phyloP scores from a whole-genome alignment of 129 eudicot species.

The Rutidosis leptorrhynchoides region DNA sequence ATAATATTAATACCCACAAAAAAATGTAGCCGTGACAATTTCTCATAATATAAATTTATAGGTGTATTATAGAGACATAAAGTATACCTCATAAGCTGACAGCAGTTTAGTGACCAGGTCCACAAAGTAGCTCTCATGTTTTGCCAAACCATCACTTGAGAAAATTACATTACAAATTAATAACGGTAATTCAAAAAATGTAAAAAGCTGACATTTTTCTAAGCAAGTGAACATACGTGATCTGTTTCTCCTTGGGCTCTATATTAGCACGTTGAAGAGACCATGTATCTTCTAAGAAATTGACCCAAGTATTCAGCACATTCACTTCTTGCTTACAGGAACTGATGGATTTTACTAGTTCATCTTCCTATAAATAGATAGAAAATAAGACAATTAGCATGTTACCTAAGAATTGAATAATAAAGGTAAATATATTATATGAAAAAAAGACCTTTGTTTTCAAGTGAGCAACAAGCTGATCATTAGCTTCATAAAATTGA shows the following conservation, averaged over 20 bases:
- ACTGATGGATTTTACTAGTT: conserved; percentile 64
- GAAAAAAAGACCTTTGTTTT: conserved; percentile 57
- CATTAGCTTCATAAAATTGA: conserved; percentile 95
- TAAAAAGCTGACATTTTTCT: background rate
- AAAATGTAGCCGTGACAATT: background rate
- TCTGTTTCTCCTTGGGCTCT: conserved; percentile 71
- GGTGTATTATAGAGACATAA: background rate
- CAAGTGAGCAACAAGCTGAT: conserved; percentile 88
- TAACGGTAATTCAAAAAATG: background rate
- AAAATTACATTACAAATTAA: conserved; percentile 22
- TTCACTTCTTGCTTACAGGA: conserved; percentile 79
- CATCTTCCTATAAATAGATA: conserved; percentile 66
- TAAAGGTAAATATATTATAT: background rate
- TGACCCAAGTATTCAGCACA: conserved; percentile 85
- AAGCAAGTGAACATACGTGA: conserved; percentile 46
- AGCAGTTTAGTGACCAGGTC: conserved; percentile 71
- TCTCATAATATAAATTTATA: background rate
- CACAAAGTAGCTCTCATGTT: conserved; percentile 75
- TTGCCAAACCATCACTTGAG: conserved; percentile 73
- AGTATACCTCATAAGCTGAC: conserved; percentile 65
- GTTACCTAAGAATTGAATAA: conserved; percentile 1
- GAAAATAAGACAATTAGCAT: background rate
- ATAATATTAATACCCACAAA: conserved; percentile 7
- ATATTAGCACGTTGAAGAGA: conserved; percentile 64
- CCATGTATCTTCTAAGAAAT: conserved; percentile 97